phyloP scores from a whole-genome alignment of 257 asterid genomes.

The Schizonepeta tenuifolia region DNA sequence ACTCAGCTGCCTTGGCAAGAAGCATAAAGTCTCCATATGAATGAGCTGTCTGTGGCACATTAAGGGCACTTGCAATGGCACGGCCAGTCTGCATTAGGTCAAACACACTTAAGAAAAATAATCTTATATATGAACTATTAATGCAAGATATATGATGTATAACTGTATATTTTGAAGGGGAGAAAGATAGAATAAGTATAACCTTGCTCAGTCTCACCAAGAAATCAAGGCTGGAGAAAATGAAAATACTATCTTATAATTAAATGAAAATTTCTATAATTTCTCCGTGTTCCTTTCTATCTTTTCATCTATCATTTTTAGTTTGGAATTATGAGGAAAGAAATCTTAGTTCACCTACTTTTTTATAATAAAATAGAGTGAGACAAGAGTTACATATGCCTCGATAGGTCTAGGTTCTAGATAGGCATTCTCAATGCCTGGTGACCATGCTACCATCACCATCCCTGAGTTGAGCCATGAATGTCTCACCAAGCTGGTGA shows the following conservation, averaged over 20 bases:
- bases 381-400: not conserved
- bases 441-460: conserved; percentile 1
- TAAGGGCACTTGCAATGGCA: conserved; percentile 79
- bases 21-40: conserved; percentile 86
- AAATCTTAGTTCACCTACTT: not conserved
- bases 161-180: not conserved
- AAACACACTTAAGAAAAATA: conserved; percentile 15
- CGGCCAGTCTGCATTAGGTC: conserved; percentile 69
- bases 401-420: not conserved
- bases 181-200: not conserved
- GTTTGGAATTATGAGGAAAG: not conserved
- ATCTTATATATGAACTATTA: not conserved
- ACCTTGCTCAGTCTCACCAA: not conserved
- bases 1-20: conserved; percentile 72
- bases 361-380: not conserved
- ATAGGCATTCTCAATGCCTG: not conserved
- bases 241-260: not conserved
- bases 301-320: not conserved
- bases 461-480: conserved; percentile 14
- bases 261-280: not conserved
- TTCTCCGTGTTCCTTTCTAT: not conserved
- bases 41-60: conserved; percentile 82
- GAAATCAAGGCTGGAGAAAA: conserved; percentile 11
- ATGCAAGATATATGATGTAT: not conserved
- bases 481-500: conserved; percentile 11